Percentiles rank a stretch among this genome's conserved stretches.
Conservation (phyloP, 805 yeast genomes). For the Starmerella tilneyi region DNA sequence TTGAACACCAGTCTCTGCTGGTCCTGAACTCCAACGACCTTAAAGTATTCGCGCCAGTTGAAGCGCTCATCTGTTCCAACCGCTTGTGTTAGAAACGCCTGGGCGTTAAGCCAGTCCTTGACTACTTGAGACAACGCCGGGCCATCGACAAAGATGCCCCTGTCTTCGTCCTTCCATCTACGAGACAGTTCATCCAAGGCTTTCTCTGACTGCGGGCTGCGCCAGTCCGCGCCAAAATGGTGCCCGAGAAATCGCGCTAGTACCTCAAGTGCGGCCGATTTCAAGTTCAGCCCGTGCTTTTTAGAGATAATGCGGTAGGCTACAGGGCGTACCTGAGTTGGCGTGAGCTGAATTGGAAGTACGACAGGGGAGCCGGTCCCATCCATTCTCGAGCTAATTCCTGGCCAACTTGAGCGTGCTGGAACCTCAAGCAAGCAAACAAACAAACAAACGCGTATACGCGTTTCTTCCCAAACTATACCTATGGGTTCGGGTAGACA, state of each 20-base stretch:
- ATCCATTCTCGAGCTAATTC: constrained; percentile 12
- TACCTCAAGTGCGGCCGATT: constrained; percentile 67
- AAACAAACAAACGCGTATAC: too few species aligned
- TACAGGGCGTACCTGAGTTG: constrained; percentile 77
- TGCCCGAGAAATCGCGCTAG: constrained; percentile 68
- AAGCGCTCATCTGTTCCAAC: constrained; percentile 26
- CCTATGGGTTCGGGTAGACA: too few species aligned
- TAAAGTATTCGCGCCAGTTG: constrained; percentile 66
- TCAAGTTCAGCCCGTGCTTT: constrained; percentile 82
- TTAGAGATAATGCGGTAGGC: constrained; percentile 85
- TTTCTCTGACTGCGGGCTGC: constrained; percentile 49
- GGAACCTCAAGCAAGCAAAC: too few species aligned
- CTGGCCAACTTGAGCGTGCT: too few species aligned
- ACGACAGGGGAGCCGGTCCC: constrained; percentile 31
- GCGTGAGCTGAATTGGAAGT: constrained; percentile 67
- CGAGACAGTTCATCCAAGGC: constrained; percentile 69
- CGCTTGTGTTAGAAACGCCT: constrained; percentile 6
- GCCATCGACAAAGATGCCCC: constrained; percentile 78
- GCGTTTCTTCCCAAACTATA: too few species aligned
- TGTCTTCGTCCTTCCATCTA: constrained; percentile 79
- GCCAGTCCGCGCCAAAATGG: constrained; percentile 80
- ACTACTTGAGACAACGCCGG: constrained; percentile 55
- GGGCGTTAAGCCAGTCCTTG: constrained; percentile 40
- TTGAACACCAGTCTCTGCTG: constrained; percentile 33
- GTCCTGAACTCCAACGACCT: constrained; percentile 49